Evolutionary conservation across 2,329 filamentous ascomycete species (phyloP).

Genomic region (Trichophyton equinum): DNA sequence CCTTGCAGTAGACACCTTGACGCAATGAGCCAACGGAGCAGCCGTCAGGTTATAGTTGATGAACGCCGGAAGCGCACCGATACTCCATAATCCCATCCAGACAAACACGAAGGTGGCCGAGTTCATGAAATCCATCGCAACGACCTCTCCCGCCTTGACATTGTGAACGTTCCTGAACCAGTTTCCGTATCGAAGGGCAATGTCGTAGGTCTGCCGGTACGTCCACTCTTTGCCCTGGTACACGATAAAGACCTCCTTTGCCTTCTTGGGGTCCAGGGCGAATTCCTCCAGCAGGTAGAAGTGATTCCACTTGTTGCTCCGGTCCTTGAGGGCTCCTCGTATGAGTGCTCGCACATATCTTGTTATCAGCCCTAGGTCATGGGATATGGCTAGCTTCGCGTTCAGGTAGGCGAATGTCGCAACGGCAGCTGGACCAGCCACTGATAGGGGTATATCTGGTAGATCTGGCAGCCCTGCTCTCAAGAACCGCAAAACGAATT

Average conservation of each 20-base stretch:
- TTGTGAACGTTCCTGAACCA: constrained; percentile 57
- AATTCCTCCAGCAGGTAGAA: constrained; percentile 64
- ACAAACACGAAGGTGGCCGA: constrained; percentile 65
- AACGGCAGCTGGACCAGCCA: constrained; percentile 48
- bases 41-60: constrained; percentile 76
- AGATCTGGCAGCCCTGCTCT: neutral
- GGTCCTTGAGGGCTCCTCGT: constrained; percentile 37
- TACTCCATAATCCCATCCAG: constrained; percentile 65
- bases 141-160: constrained; percentile 59
- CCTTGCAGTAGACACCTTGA: constrained; percentile 53
- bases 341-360: constrained; percentile 39
- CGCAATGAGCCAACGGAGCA: constrained; percentile 59
- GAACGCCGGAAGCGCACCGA: constrained; percentile 72
- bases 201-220: constrained; percentile 63
- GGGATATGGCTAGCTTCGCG: constrained; percentile 53
- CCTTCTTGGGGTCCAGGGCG: constrained; percentile 45
- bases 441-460: constrained; percentile 15
- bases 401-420: constrained; percentile 67
- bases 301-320: constrained; percentile 50
- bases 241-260: constrained; percentile 45
- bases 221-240: constrained; percentile 58
- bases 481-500: neutral
- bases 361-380: constrained; percentile 52
- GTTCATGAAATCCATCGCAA: constrained; percentile 72
- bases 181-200: constrained; percentile 56